phyloP scores from a whole-genome alignment of 495 filamentous ascomycete genomes.

The Pyrenula massariospora region DNA sequence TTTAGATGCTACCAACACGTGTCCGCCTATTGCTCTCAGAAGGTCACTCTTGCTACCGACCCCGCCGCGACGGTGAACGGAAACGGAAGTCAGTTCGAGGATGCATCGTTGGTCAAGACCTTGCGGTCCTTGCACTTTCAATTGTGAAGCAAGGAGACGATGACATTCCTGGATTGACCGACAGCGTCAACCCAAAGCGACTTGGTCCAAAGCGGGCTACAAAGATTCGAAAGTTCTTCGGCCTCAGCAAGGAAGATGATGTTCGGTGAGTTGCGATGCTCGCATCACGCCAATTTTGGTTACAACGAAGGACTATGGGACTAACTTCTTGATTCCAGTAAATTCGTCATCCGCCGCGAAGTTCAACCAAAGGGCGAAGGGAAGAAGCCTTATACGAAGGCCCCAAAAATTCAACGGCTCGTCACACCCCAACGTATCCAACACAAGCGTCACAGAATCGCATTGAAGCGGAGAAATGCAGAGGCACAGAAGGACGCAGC shows the following conservation, averaged over 20 bases:
- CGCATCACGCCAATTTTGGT: slow-evolving; percentile 19
- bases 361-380: slow-evolving; percentile 89
- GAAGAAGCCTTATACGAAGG: slow-evolving; percentile 98
- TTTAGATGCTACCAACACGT: slow-evolving; percentile 80
- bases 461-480: slow-evolving; percentile 91
- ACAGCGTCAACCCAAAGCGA: slow-evolving; percentile 93
- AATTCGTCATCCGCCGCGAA: slow-evolving; percentile 98
- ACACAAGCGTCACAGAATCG: slow-evolving; percentile 95
- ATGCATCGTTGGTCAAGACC: slow-evolving; percentile 92
- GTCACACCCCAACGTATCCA: slow-evolving; percentile 99
- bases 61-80: slow-evolving; percentile 92
- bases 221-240: slow-evolving; percentile 98
- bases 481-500: slow-evolving; percentile 97
- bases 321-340: slow-evolving; percentile 55
- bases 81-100: slow-evolving; percentile 97
- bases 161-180: slow-evolving; percentile 90
- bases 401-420: slow-evolving; percentile 96
- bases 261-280: slow-evolving; percentile 56
- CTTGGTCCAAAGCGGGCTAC: slow-evolving; percentile 98
- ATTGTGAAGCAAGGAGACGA: slow-evolving; percentile 95
- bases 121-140: slow-evolving; percentile 81
- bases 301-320: too few relatives aligned
- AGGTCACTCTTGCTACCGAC: slow-evolving; percentile 95
- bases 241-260: slow-evolving; percentile 99
- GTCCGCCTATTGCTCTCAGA: slow-evolving; percentile 87